Evolutionary conservation across 306 rosid genomes (phyloP), one percentile per base, ranked within the genome.

Genomic region (Astragalus membranaceus): DNA sequence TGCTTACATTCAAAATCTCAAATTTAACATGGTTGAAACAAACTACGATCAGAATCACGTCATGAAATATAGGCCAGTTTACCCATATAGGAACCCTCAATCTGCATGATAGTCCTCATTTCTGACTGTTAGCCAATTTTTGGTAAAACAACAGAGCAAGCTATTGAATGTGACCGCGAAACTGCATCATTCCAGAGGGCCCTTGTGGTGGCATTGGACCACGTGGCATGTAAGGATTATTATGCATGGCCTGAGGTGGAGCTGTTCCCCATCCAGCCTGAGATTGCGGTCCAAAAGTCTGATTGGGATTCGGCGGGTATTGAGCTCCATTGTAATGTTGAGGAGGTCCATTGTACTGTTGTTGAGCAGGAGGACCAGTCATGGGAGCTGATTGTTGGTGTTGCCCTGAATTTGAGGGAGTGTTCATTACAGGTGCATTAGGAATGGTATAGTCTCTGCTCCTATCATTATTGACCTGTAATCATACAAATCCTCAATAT

Each of bases 391-490:
- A 39, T 39, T 39, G 44, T 39, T 60, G 94, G 46, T 87, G 99
- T 78, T 88, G 99, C 55, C 95, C 97, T 56, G 85, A 74, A 64
- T 88, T 58, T 8, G 96, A 82, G 9, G 91, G 91, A 10, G 84
- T 2, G 30, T 77, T 86, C 79, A 85, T 87, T 81, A 84, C 73
- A 10, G 99, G 85, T 17, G 16, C 44, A 51, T 66, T 84, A 17
- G 99, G 84, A 69, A 89, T 79, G 33, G 99, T 91, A 61, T 95
- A 95, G 75, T 95, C 99, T 79, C 97, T 82, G 80, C 99, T 89
- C 62, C 99, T 85, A 67, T 95, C 99, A 67, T 95, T 95, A 76
- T 95, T 95, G 33, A 91, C 91, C 97, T 91, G 87, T 46, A 50
- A 78, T 58, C 29, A 72, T 65, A 70, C 42, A 65, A 26, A 75